These are phyloP conservation scores for Ilex paraguariensis DNA, from an alignment of 305 asterid species.

Conservation along the genomic window DNA sequence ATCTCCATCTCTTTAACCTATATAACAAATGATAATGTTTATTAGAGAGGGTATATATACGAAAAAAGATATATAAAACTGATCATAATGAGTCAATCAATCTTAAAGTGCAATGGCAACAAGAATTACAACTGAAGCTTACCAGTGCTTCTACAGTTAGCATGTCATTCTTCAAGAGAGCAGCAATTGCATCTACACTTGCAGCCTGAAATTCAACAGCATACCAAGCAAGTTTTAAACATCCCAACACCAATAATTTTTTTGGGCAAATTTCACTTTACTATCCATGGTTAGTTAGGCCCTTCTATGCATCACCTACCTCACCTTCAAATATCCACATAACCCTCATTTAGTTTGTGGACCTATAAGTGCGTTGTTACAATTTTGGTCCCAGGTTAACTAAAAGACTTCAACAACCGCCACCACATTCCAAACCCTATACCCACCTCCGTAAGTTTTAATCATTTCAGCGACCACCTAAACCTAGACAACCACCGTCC, in stretches of 20 bases:
- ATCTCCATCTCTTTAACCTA: conserved; percentile 91
- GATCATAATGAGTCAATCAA: not conserved
- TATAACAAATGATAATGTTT: not conserved
- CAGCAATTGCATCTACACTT: conserved; percentile 50
- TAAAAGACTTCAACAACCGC: too few relatives aligned
- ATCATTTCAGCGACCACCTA: too few relatives aligned
- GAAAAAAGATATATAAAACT: not conserved
- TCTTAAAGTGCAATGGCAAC: not conserved
- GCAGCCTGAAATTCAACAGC: conserved; percentile 50
- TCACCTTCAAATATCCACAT: too few relatives aligned
- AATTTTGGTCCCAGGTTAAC: too few relatives aligned
- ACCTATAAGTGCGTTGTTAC: not conserved
- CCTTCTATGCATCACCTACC: too few relatives aligned
- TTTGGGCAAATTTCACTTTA: too few relatives aligned
- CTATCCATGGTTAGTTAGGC: too few relatives aligned
- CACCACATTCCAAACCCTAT: too few relatives aligned
- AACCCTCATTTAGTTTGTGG: not conserved
- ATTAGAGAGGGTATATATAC: not conserved
- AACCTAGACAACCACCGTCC: too few relatives aligned
- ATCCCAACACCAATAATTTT: too few relatives aligned
- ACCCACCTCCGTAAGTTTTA: too few relatives aligned
- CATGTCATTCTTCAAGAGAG: conserved; percentile 54
- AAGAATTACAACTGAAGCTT: conserved; percentile 13
- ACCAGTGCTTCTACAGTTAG: conserved; percentile 69
- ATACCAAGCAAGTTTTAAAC: not conserved